A percentile compares a stretch with the other conserved stretches of the same genome.
phyloP scores from a whole-genome alignment of 2,329 filamentous ascomycete genomes.

The Mycosphaerella sp. region DNA sequence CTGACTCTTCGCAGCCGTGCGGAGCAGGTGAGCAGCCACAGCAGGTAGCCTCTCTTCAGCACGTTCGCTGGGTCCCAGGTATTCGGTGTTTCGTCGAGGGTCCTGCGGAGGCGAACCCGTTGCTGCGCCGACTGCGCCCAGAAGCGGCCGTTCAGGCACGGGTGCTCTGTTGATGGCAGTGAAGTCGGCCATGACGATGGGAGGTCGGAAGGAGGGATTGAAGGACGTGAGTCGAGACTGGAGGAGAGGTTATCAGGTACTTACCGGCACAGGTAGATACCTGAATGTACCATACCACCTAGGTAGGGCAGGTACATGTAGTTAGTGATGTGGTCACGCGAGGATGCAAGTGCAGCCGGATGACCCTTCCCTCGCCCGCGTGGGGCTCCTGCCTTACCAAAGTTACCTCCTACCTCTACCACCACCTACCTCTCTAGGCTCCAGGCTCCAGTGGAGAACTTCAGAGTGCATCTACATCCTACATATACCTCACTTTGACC shows the following conservation, averaged over 20 bases:
- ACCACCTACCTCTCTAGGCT: no score
- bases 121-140: neutral
- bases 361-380: no score
- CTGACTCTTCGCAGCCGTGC: slow-evolving; percentile 9
- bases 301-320: no score
- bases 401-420: no score
- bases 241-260: neutral
- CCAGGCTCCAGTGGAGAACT: no score
- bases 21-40: slow-evolving; percentile 14
- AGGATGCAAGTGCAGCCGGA: no score
- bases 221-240: neutral
- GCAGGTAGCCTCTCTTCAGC: neutral
- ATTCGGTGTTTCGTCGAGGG: neutral
- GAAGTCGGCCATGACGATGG: slow-evolving; percentile 14
- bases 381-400: no score
- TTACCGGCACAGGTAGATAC: no score
- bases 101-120: neutral
- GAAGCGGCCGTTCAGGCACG: neutral
- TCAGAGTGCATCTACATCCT: no score
- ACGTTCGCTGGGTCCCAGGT: slow-evolving; percentile 7
- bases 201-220: neutral
- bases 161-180: slow-evolving; percentile 20
- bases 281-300: no score
- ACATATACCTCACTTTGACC: no score
- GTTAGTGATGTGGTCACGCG: no score